A percentile compares a stretch with the other conserved stretches of the same genome.
Conservation (phyloP, 2,329 filamentous ascomycete species). For the Fusarium phyllophilum region DNA sequence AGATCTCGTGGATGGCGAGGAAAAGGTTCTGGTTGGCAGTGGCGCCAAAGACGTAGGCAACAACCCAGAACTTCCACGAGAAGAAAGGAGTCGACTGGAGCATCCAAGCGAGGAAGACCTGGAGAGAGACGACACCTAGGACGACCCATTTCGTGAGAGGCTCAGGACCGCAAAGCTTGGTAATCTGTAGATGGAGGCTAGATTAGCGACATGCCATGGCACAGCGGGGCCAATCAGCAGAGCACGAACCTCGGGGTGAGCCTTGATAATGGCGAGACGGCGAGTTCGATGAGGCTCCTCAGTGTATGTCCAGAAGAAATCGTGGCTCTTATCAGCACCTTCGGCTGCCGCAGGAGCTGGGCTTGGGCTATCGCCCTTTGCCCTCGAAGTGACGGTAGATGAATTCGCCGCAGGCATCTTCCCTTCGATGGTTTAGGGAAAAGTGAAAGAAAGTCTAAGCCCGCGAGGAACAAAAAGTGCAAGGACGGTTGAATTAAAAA, state of each 20-base stretch:
- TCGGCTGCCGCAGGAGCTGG: conserved; percentile 19
- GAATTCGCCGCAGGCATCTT: conserved; percentile 44
- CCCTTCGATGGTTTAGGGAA: not conserved
- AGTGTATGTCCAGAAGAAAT: conserved; percentile 99
- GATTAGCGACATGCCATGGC: conserved; percentile 11
- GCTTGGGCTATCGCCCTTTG: conserved; percentile 38
- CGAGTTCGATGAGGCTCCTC: conserved; percentile 96
- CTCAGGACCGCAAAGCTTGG: conserved; percentile 96
- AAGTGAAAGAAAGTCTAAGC: not conserved
- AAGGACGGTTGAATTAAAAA: conserved; percentile 14
- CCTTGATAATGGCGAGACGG: conserved; percentile 94
- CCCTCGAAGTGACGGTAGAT: conserved; percentile 50
- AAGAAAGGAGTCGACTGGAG: conserved; percentile 82
- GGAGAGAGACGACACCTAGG: conserved; percentile 81
- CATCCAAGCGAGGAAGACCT: conserved; percentile 79
- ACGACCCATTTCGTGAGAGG: conserved; percentile 96
- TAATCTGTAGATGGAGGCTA: conserved; percentile 68
- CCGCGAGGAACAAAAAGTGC: not conserved
- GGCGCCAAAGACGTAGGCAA: conserved; percentile 90
- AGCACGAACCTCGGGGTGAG: conserved; percentile 84
- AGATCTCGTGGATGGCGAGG: conserved; percentile 98
- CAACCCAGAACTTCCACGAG: conserved; percentile 84
- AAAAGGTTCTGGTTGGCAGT: conserved; percentile 99
- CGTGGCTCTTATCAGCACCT: conserved; percentile 48
- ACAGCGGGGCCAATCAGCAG: conserved; percentile 1